Evolutionary conservation across 352 stramenopile species (phyloP), one percentile per base, ranked within the genome.

Genomic region (Globisporangium barbulae): DNA sequence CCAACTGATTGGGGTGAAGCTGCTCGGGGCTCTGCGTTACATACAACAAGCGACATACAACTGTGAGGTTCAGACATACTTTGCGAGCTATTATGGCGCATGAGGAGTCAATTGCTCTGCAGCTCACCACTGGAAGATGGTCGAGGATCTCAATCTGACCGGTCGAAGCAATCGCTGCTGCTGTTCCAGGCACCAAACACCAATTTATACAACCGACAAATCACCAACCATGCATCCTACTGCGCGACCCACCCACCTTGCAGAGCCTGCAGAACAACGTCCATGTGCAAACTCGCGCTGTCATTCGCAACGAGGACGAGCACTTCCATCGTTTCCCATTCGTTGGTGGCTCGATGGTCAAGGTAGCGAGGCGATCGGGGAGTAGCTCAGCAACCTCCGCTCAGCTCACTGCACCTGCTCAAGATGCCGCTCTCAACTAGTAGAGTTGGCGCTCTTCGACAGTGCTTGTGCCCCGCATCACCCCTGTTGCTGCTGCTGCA

Each of bases 281-380:
- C 67, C 10, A 79, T 65, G 7, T 73, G 45, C 3, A 69, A 12
- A 12, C 63, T 54, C 0, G 60, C 55, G 21, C 54, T 63, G 9
- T 65, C 59, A n/a, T 63, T 74, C 53, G 61, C 66, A 47, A 54
- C 69, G 48, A 81, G 50, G 6, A 81, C 59, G 21, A 81, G 44
- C 42, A 78, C 74, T 21, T 81, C 74, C 74, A 81, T 79, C 13
- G 15, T 37, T 19, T 57, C 1, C 31, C 30, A 55, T 55, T 37
- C 31, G 39, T 13, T 1, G 15, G 39, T 1, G 37, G 10, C 0
- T 42, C 9, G 10, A 42, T 42, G 12, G 15, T 19, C 39, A 13
- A 45, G 42, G 17, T 21, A 25, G 19, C n/a, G 5, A 10, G 15
- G 42, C 25, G 42, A 25, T 25, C 31, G 6, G 31, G 31, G 17